These are phyloP conservation scores for Suhomyces bolitotheri DNA, from an alignment of 1,139 yeast genomes.

Conservation along the genomic window DNA sequence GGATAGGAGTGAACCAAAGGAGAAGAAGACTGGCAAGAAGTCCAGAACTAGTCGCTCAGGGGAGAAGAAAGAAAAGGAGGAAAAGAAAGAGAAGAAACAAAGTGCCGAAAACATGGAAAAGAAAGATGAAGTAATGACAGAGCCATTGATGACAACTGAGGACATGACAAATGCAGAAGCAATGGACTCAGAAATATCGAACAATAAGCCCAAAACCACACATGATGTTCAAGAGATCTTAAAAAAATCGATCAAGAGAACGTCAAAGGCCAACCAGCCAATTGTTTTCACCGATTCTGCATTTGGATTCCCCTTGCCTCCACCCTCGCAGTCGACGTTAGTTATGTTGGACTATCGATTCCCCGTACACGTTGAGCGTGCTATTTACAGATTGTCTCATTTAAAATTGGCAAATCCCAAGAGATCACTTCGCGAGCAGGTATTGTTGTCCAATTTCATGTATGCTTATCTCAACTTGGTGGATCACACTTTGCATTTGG, in stretches of 20 bases:
- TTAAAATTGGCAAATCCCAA: conserved; percentile 91
- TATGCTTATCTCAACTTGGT: conserved; percentile 93
- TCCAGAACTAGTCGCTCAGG: conserved; percentile 5
- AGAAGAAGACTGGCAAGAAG: conserved; percentile 13
- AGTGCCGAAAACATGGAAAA: conserved; percentile 12
- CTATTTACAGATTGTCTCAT: conserved; percentile 89
- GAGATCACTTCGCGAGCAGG: conserved; percentile 88
- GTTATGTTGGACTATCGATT: conserved; percentile 82
- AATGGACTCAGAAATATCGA: conserved; percentile 4
- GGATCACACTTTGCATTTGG: conserved; percentile 80
- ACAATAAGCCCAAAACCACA: conserved; percentile 36
- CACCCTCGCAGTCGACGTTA: conserved; percentile 70
- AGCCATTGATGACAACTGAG: too few species aligned
- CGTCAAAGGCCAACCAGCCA: conserved; percentile 63
- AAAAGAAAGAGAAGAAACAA: conserved; percentile 6
- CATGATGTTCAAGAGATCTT: conserved; percentile 49
- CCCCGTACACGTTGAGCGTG: conserved; percentile 94
- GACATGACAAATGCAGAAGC: conserved; percentile 9
- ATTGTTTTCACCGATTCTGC: conserved; percentile 78
- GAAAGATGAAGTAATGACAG: conserved; percentile 7
- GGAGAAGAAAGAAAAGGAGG: conserved; percentile 5
- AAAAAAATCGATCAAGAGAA: conserved; percentile 44
- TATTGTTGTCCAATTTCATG: conserved; percentile 91
- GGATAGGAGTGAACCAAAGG: conserved; percentile 10
- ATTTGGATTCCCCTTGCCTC: conserved; percentile 83